Percentiles rank a stretch among this genome's conserved stretches.
Evolutionary conservation across 208 protist genomes (phyloP).

Genomic region (Trypanosoma boissoni): DNA sequence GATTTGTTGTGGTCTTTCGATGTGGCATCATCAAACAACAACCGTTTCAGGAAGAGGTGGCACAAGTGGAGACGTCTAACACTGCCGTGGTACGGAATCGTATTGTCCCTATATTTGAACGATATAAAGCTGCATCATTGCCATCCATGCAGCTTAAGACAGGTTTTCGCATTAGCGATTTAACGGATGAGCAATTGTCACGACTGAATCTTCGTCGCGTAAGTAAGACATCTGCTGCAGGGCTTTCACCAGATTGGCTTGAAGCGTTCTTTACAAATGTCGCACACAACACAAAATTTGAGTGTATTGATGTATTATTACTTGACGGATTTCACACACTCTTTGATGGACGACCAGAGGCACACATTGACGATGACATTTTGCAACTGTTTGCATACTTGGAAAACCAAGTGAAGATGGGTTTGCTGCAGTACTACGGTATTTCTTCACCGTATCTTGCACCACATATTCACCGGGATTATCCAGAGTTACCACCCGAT

Average conservation of each 20-base stretch:
- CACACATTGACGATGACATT: constrained; percentile 77
- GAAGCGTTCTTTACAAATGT: constrained; percentile 89
- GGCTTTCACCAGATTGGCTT: constrained; percentile 81
- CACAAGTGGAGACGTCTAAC: constrained; percentile 72
- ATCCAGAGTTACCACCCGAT: constrained; percentile 68
- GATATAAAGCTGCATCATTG: constrained; percentile 82
- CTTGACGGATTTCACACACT: constrained; percentile 83
- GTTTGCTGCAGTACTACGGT: constrained; percentile 85
- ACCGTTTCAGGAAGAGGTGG: constrained; percentile 79
- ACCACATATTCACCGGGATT: constrained; percentile 64
- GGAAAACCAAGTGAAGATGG: constrained; percentile 71
- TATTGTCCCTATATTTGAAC: constrained; percentile 84
- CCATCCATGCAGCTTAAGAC: constrained; percentile 81
- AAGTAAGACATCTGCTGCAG: constrained; percentile 48
- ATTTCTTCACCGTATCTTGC: constrained; percentile 75
- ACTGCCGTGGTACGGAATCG: constrained; percentile 71
- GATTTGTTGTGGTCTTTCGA: constrained; percentile 76
- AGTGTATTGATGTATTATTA: constrained; percentile 79
- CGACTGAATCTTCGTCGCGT: constrained; percentile 74
- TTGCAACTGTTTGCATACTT: constrained; percentile 80
- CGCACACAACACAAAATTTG: constrained; percentile 78
- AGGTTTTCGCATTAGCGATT: constrained; percentile 78
- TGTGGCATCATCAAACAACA: constrained; percentile 77
- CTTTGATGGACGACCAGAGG: constrained; percentile 69
- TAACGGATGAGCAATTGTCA: constrained; percentile 70